phyloP scores from a whole-genome alignment of 2,329 filamentous ascomycete species.

The Ophiostoma montium region DNA sequence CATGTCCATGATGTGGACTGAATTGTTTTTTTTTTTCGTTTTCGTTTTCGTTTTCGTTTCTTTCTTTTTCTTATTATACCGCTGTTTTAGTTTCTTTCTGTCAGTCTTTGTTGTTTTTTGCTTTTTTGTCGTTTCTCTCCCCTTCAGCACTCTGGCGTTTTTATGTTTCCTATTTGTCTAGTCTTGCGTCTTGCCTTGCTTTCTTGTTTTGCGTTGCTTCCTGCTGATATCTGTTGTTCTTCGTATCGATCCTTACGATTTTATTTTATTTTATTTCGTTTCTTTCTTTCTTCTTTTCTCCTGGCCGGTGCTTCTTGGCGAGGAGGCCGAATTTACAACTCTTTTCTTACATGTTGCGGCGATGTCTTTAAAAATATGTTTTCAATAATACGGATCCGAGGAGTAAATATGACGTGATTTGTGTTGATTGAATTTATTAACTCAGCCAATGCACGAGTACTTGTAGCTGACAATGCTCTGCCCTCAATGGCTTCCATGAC shows the following conservation, averaged over 20 bases:
- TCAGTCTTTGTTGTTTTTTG: neutral
- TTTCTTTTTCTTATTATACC: neutral
- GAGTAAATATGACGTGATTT: too few species aligned
- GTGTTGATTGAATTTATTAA: too few species aligned
- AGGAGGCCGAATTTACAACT: neutral
- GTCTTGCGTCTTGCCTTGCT: neutral
- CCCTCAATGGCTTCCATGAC: too few species aligned
- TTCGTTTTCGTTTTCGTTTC: neutral
- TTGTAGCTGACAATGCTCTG: too few species aligned
- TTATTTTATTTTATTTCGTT: neutral
- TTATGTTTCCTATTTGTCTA: slow-evolving; percentile 7
- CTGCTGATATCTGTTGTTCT: slow-evolving; percentile 3
- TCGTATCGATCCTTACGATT: neutral
- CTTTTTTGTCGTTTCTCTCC: neutral
- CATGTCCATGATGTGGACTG: too few species aligned
- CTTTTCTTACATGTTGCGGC: neutral
- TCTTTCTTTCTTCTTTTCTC: neutral
- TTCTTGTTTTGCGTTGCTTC: neutral
- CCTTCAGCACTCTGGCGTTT: slow-evolving; percentile 9
- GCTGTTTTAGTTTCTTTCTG: neutral
- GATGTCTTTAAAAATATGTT: neutral
- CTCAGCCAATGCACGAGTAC: too few species aligned
- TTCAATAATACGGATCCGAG: too few species aligned
- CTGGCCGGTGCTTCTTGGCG: neutral
- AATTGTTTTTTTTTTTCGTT: neutral